Evolutionary conservation across 495 filamentous ascomycete genomes (phyloP).

Genomic region (Aspergillus ellipticus): DNA sequence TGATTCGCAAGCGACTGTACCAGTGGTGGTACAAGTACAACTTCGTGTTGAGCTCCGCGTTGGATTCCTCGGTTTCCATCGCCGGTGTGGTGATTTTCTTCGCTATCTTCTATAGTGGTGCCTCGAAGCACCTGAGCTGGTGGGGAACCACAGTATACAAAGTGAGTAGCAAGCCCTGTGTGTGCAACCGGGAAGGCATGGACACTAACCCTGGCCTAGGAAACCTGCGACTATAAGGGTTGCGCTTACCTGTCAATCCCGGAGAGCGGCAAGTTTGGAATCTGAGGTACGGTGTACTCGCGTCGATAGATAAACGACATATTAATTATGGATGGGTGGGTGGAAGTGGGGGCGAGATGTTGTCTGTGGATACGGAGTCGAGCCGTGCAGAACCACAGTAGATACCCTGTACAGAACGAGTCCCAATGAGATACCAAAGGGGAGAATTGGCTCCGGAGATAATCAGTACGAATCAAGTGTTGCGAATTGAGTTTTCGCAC

Average conservation of each 20-base stretch:
- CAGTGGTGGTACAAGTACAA: constrained; percentile 87
- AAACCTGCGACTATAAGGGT: constrained; percentile 24
- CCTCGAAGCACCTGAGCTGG: constrained; percentile 55
- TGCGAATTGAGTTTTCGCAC: too few relatives aligned
- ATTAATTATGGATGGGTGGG: not conserved
- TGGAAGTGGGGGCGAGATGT: too few relatives aligned
- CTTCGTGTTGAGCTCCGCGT: constrained; percentile 73
- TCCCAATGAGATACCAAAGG: too few relatives aligned
- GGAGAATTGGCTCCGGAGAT: too few relatives aligned
- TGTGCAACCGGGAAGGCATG: not conserved
- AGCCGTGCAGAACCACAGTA: too few relatives aligned
- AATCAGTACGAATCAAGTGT: too few relatives aligned
- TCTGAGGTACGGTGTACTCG: not conserved
- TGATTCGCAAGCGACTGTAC: constrained; percentile 54
- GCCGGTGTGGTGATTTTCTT: constrained; percentile 80
- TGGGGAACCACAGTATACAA: constrained; percentile 74
- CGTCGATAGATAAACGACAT: not conserved
- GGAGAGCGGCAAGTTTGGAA: constrained; percentile 18
- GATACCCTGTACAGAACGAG: too few relatives aligned
- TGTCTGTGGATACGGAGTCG: too few relatives aligned
- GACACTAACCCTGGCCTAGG: constrained; percentile 6
- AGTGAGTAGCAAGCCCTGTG: constrained; percentile 9
- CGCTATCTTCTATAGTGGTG: constrained; percentile 69
- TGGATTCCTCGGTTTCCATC: constrained; percentile 76
- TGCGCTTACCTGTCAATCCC: constrained; percentile 20